Base-by-base conservation (phyloP, 2,329 filamentous ascomycete genomes). In the Fusarium globosum region DNA sequence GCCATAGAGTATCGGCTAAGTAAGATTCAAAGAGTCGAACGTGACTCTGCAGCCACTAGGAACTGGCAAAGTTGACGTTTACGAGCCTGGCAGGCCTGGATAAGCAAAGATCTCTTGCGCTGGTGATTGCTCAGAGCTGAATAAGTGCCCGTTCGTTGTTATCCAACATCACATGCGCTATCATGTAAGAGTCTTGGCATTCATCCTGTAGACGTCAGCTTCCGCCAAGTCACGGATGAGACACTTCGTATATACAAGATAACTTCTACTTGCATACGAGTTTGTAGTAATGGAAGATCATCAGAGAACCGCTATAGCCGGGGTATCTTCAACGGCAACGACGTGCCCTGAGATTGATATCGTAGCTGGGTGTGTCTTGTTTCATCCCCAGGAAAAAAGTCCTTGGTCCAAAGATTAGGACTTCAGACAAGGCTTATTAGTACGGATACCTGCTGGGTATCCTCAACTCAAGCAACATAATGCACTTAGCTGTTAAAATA, bases 1-100 rank as follows among this genome's bases (percentile, higher is more conserved):
- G 71, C 67, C 43, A 61, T 41, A 65, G 43, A 41, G 62, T 72
- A 45, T 58, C 26, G n/a, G 53, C 33, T 35, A 61, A 43, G 35
- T 23, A 51, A 43, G 39, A 35, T 35, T 20, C 26, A 63, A 41
- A 58, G 51, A 65, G 52, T 28, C 23, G 23, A 38, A 38, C 13
- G 20, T 39, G 59, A 16, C 21, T 45, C 28, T 30, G 21, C 13
- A 28, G 41, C 26, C 39, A 56, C 30, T 35, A 26, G 16, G 26
- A 35, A 42, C 56, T 23, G 33, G 30, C 48, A 55, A 36, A 57
- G 18, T 28, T 43, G 38, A n/a, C 23, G n/a, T 35, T 26, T 33
- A 12, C 28, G 20, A 20, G 16, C 33, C 33, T 28, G 15, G 26
- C n/a, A 23, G 15, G 13, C 52, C 39, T 28, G n/a, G 12, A 21